phyloP scores from a whole-genome alignment of 176 grass and related monocot genomes.

The Carex parvula region DNA sequence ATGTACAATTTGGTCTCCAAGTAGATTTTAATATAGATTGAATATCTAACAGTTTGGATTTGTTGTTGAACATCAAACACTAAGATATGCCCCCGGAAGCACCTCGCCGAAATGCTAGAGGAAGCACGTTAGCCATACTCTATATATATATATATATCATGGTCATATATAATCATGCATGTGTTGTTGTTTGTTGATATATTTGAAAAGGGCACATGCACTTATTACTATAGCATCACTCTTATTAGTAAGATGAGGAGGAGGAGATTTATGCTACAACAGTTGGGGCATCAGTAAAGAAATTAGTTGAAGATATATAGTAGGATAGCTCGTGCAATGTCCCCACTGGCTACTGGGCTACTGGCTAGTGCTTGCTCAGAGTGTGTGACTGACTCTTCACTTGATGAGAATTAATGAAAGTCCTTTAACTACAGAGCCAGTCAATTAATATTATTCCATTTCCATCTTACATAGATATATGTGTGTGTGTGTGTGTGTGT shows the following conservation, averaged over 20 bases:
- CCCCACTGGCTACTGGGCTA: neutral
- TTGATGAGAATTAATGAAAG: neutral
- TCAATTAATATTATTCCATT: neutral
- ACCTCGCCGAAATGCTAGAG: too few relatives aligned
- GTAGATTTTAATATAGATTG: too few relatives aligned
- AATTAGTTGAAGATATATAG: neutral
- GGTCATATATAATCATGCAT: neutral
- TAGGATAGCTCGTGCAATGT: neutral
- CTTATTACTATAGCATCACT: neutral
- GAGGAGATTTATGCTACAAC: neutral
- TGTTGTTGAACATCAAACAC: too few relatives aligned
- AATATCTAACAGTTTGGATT: too few relatives aligned
- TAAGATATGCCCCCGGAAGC: too few relatives aligned
- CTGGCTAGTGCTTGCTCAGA: neutral
- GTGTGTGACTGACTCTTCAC: neutral
- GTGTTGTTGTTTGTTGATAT: neutral
- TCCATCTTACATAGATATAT: neutral
- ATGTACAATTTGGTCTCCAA: too few relatives aligned
- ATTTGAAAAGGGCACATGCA: neutral
- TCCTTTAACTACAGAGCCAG: neutral
- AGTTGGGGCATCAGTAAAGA: slow-evolving; percentile 1
- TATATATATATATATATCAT: neutral
- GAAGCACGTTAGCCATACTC: too few relatives aligned
- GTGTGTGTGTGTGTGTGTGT: too few relatives aligned
- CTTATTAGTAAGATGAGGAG: neutral